Conservation (phyloP, 2,329 filamentous ascomycete species). For the Phialophora macrospora region DNA sequence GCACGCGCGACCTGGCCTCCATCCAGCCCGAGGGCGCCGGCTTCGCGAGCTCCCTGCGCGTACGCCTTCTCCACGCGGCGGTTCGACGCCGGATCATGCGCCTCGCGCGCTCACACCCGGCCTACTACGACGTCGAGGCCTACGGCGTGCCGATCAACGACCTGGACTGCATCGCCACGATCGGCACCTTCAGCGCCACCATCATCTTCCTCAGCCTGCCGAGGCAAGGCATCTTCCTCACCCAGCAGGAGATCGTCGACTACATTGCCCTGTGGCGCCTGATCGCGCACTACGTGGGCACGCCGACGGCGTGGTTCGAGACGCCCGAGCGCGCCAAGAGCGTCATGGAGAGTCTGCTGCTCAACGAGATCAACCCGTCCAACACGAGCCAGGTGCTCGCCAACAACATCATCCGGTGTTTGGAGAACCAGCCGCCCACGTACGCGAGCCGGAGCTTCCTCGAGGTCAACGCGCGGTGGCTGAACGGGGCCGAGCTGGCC, state of each 20-base stretch:
- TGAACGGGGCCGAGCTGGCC: conserved; percentile 69
- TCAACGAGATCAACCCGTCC: conserved; percentile 70
- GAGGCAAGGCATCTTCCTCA: conserved; percentile 71
- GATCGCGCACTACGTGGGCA: conserved; percentile 72
- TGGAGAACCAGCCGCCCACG: conserved; percentile 69
- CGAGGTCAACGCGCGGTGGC: conserved; percentile 68
- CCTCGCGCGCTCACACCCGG: conserved; percentile 60
- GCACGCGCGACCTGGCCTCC: conserved; percentile 66
- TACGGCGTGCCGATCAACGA: conserved; percentile 75
- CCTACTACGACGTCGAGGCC: conserved; percentile 65
- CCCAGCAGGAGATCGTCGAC: conserved; percentile 66
- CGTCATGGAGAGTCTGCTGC: conserved; percentile 70
- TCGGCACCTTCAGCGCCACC: conserved; percentile 70
- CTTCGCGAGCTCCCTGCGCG: conserved; percentile 67
- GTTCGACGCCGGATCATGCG: conserved; percentile 69
- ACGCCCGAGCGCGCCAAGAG: conserved; percentile 59
- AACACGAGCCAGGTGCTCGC: conserved; percentile 66
- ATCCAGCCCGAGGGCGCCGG: conserved; percentile 72
- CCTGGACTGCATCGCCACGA: conserved; percentile 73
- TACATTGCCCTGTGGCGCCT: conserved; percentile 79
- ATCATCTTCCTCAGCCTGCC: conserved; percentile 72
- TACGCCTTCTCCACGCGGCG: conserved; percentile 70
- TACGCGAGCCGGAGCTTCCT: conserved; percentile 70
- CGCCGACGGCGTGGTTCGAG: conserved; percentile 66
- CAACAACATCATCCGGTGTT: conserved; percentile 73